phyloP scores from a whole-genome alignment of 345 rosid genomes.

The Cochlearia excelsa region DNA sequence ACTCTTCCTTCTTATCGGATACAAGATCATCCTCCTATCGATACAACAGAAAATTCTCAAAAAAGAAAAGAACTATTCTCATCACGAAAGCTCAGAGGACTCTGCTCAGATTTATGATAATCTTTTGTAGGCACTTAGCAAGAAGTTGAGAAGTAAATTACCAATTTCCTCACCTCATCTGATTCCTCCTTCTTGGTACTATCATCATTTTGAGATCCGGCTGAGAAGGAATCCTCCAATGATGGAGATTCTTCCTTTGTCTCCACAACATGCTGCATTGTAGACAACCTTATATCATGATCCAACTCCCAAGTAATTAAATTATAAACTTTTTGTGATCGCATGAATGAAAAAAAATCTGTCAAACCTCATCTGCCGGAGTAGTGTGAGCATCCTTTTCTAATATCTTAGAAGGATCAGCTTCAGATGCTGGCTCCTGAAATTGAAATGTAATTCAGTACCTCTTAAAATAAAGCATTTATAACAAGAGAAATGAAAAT shows the following conservation, averaged over 20 bases:
- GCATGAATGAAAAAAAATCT: conserved; percentile 3
- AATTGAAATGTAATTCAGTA: conserved; percentile 24
- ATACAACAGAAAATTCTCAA: conserved; percentile 21
- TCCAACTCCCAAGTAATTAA: conserved; percentile 2
- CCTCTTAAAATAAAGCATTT: conserved; percentile 2
- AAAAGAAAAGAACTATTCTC: conserved; percentile 1
- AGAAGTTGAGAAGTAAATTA: conserved; percentile 20
- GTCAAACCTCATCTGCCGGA: conserved; percentile 42
- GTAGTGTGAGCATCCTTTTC: conserved; percentile 35
- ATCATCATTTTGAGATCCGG: conserved; percentile 40
- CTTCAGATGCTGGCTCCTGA: conserved; percentile 39
- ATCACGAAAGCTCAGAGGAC: not conserved
- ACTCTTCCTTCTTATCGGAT: conserved; percentile 53
- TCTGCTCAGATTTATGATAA: conserved; percentile 2
- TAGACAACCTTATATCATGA: conserved; percentile 25
- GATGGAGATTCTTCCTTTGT: conserved; percentile 38
- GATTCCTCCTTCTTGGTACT: conserved; percentile 39
- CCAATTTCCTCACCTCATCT: conserved; percentile 42
- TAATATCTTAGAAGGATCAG: conserved; percentile 33
- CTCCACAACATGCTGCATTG: conserved; percentile 42
- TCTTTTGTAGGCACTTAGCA: not conserved
- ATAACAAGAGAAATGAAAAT: conserved; percentile 6
- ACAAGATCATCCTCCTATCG: conserved; percentile 44
- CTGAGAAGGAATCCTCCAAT: conserved; percentile 40
- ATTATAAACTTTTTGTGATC: conserved; percentile 2